Evolutionary conservation across 1,284 basidiomycete genomes (phyloP).

Genomic region (Leccinum holopus): DNA sequence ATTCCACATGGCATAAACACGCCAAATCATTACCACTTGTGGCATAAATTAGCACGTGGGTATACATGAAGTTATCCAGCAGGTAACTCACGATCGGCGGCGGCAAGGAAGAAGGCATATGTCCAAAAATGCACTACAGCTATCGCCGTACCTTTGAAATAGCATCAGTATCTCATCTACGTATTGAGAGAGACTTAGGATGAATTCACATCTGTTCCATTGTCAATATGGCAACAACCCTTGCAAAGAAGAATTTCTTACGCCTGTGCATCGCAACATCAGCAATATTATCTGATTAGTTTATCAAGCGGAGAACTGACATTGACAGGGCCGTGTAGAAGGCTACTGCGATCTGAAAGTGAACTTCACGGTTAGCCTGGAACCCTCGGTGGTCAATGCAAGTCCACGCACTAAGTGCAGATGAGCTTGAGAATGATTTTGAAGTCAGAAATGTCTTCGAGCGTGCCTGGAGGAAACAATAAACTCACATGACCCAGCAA

Average conservation of each 20-base stretch:
- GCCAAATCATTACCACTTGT: constrained; percentile 18
- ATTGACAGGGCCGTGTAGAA: constrained; percentile 5
- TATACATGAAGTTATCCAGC: too few species aligned
- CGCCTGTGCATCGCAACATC: constrained; percentile 1
- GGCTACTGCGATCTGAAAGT: constrained; percentile 2
- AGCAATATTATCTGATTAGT: background rate
- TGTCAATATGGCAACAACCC: background rate
- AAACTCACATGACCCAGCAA: constrained; percentile 15
- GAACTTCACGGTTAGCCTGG: background rate
- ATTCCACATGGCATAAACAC: constrained; percentile 17
- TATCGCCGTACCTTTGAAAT: constrained; percentile 7
- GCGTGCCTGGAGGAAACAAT: background rate
- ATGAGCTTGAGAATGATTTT: background rate
- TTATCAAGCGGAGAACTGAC: background rate
- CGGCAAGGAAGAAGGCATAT: constrained; percentile 13
- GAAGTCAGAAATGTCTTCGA: background rate
- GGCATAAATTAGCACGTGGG: background rate
- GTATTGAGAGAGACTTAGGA: background rate
- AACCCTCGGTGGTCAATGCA: background rate
- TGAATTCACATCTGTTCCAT: constrained; percentile 8
- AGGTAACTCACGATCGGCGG: constrained; percentile 12
- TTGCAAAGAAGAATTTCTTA: background rate
- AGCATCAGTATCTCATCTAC: background rate
- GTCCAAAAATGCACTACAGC: constrained; percentile 8
- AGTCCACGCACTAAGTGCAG: constrained; percentile 7